Evolutionary conservation across 2,329 filamentous ascomycete species (phyloP).

Genomic region (Nemania serpens): DNA sequence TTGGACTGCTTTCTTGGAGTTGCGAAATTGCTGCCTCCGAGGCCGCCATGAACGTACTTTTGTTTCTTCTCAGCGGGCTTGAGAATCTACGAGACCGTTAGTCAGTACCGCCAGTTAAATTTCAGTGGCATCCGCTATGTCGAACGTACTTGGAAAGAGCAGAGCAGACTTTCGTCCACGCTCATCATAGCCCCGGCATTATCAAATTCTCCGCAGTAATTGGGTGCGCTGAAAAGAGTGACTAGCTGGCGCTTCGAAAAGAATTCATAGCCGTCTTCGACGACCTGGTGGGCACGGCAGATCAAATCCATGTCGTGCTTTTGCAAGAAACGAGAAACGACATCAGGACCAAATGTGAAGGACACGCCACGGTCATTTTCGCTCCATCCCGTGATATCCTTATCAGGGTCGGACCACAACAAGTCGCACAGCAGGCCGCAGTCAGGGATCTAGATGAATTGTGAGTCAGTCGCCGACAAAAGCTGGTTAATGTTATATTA

Average conservation of each 20-base stretch:
- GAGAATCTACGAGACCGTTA: constrained; percentile 69
- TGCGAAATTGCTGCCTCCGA: constrained; percentile 72
- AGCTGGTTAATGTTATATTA: constrained; percentile 25
- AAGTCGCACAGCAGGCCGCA: constrained; percentile 97
- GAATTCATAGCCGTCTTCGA: constrained; percentile 99
- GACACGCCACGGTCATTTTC: constrained; percentile 99
- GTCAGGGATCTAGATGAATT: constrained; percentile 80
- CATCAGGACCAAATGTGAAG: constrained; percentile 97
- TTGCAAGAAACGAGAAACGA: constrained; percentile 95
- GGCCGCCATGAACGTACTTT: constrained; percentile 90
- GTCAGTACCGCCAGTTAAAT: constrained; percentile 29
- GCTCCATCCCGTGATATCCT: constrained; percentile 98
- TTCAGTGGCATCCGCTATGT: background rate
- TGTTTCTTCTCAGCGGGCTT: constrained; percentile 99
- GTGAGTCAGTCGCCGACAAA: constrained; percentile 41
- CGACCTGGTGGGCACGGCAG: constrained; percentile 97
- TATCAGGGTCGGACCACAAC: constrained; percentile 98
- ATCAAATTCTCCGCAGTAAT: constrained; percentile 99
- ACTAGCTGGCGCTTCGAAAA: constrained; percentile 98
- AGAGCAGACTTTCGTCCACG: constrained; percentile 96
- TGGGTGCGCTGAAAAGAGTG: constrained; percentile 95
- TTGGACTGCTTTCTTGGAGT: constrained; percentile 71
- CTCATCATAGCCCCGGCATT: constrained; percentile 99
- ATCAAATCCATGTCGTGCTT: constrained; percentile 99
- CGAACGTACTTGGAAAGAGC: constrained; percentile 86